phyloP scores from a whole-genome alignment of 73 alveolate species.

The Uronychia binucleata region DNA sequence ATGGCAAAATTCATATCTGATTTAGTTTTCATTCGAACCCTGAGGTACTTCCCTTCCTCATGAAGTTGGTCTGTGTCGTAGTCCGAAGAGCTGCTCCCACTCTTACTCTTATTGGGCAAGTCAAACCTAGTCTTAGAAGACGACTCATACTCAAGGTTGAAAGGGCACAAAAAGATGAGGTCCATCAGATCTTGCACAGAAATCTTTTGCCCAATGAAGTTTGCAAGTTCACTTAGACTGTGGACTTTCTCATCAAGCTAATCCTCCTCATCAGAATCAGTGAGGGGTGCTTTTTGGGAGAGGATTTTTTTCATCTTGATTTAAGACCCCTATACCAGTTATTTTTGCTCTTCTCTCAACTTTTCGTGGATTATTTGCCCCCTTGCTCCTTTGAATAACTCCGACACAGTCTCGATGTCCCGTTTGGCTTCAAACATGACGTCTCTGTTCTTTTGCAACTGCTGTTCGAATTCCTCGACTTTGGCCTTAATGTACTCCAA shows the following conservation, averaged over 20 bases:
- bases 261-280: too few species aligned
- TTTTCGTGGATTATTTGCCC: not conserved
- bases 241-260: too few species aligned
- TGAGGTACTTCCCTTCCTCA: not conserved
- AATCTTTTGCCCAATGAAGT: too few species aligned
- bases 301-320: not conserved
- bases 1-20: not conserved
- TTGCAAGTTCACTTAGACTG: too few species aligned
- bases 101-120: not conserved
- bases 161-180: too few species aligned
- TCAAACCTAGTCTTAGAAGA: too few species aligned
- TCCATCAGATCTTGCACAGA: too few species aligned
- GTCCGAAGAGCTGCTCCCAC: not conserved
- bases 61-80: not conserved
- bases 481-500: not conserved
- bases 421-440: not conserved
- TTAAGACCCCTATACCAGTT: not conserved
- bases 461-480: not conserved
- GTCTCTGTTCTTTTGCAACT: not conserved
- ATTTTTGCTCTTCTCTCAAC: not conserved
- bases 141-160: too few species aligned
- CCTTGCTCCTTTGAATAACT: not conserved
- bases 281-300: too few species aligned
- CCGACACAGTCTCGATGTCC: not conserved
- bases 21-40: not conserved